These are phyloP conservation scores for Neurospora sp. DNA, from an alignment of 495 filamentous ascomycete genomes.

Conservation along the genomic window DNA sequence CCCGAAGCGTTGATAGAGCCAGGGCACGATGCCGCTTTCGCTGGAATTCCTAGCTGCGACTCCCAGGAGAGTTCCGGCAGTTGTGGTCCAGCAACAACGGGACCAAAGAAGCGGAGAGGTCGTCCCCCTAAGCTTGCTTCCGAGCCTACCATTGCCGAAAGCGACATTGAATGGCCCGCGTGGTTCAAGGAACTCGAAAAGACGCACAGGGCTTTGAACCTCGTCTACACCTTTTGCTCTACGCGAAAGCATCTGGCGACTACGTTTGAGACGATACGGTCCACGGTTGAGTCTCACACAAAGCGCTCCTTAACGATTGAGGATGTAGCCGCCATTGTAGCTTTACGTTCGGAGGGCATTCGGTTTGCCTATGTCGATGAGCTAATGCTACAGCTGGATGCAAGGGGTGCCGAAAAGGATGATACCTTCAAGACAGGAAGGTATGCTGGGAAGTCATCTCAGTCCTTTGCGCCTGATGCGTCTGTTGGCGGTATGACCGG, in stretches of 20 bases:
- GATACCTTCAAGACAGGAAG: slow-evolving; percentile 37
- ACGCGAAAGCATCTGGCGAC: slow-evolving; percentile 86
- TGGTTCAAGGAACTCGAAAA: slow-evolving; percentile 62
- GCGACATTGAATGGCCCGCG: slow-evolving; percentile 53
- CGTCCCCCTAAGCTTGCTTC: not conserved
- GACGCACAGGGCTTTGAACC: slow-evolving; percentile 74
- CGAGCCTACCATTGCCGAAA: not conserved
- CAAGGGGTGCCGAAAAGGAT: slow-evolving; percentile 52
- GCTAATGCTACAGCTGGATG: slow-evolving; percentile 65
- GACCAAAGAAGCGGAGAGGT: not conserved
- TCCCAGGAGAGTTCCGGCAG: not conserved
- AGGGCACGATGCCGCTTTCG: not conserved
- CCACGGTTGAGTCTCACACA: slow-evolving; percentile 74
- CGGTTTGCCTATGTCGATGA: slow-evolving; percentile 84
- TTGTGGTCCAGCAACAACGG: not conserved
- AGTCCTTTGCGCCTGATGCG: slow-evolving; percentile 34
- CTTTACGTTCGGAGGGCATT: slow-evolving; percentile 64
- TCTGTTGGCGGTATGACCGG: slow-evolving; percentile 41
- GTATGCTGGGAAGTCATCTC: slow-evolving; percentile 26
- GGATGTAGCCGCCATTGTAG: slow-evolving; percentile 75
- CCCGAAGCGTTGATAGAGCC: not conserved
- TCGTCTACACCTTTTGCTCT: slow-evolving; percentile 90
- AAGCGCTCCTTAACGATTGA: slow-evolving; percentile 58
- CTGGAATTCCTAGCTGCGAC: not conserved
- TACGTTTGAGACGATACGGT: slow-evolving; percentile 79